These are phyloP conservation scores for Colletotrichum sp. DNA, from an alignment of 2,329 filamentous ascomycete species.

Conservation along the genomic window DNA sequence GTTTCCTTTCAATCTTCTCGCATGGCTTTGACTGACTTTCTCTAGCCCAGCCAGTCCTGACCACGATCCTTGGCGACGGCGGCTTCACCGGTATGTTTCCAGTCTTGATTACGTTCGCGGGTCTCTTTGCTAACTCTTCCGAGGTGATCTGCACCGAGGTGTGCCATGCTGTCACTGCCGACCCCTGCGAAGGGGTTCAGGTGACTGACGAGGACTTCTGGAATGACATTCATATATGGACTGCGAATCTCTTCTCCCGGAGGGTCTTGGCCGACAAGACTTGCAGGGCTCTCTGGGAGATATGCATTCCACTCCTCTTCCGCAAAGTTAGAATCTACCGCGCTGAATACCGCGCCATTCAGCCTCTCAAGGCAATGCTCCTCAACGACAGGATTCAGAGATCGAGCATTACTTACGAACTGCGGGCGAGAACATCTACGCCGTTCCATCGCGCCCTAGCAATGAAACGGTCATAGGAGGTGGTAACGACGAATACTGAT, in stretches of 20 bases:
- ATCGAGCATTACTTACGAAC: background rate
- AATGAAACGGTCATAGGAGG: background rate
- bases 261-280: background rate
- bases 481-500: background rate
- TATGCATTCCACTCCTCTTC: fast-evolving
- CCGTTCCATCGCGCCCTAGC: background rate
- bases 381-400: background rate
- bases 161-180: too few relatives aligned
- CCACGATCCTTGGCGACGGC: fast-evolving
- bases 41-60: fast-evolving
- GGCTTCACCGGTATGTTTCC: background rate
- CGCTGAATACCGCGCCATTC: background rate
- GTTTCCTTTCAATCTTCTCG: too few relatives aligned
- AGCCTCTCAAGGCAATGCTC: background rate
- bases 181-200: too few relatives aligned
- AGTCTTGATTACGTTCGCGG: fast-evolving
- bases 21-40: too few relatives aligned
- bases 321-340: background rate
- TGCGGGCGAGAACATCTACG: background rate
- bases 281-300: background rate
- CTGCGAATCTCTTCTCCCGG: fast-evolving
- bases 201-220: background rate
- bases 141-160: background rate
- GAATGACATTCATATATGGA: background rate
- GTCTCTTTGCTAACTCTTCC: background rate